Percentiles rank a stretch among this genome's conserved stretches.
Conservation (phyloP, 2,329 filamentous ascomycete species). For the Apiospora malaysiana region DNA sequence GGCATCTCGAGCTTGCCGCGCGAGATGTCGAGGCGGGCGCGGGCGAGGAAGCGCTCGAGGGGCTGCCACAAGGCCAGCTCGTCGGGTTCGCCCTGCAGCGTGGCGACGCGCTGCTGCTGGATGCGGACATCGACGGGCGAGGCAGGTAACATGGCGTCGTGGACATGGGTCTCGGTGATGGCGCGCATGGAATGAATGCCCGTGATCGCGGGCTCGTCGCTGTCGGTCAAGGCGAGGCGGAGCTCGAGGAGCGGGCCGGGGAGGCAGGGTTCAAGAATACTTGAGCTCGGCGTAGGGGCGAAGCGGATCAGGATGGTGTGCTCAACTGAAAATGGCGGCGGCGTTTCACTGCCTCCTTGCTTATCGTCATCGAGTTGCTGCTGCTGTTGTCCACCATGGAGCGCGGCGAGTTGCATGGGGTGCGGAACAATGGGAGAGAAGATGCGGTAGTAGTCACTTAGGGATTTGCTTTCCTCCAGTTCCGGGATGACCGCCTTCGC, state of each 20-base stretch:
- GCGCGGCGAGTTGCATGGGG: slow-evolving; percentile 47
- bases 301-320: slow-evolving; percentile 54
- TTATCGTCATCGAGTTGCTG: slow-evolving; percentile 25
- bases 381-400: neutral
- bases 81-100: slow-evolving; percentile 37
- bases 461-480: neutral
- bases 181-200: slow-evolving; percentile 43
- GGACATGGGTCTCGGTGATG: slow-evolving; percentile 43
- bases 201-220: slow-evolving; percentile 34
- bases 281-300: slow-evolving; percentile 41
- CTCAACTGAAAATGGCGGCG: slow-evolving; percentile 32
- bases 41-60: slow-evolving; percentile 50
- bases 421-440: slow-evolving; percentile 55
- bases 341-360: no score
- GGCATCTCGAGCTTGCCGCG: slow-evolving; percentile 48
- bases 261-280: slow-evolving; percentile 29
- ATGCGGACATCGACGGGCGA: slow-evolving; percentile 56
- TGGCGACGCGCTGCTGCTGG: slow-evolving; percentile 43
- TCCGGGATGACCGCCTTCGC: slow-evolving; percentile 19
- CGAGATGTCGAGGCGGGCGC: slow-evolving; percentile 53
- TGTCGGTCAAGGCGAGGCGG: slow-evolving; percentile 41
- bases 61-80: slow-evolving; percentile 38
- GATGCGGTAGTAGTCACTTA: slow-evolving; percentile 39
- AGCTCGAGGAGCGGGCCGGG: slow-evolving; percentile 45
- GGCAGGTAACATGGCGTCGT: slow-evolving; percentile 53